phyloP scores from a whole-genome alignment of 2,329 filamentous ascomycete genomes.

The Verruconis gallopava region DNA sequence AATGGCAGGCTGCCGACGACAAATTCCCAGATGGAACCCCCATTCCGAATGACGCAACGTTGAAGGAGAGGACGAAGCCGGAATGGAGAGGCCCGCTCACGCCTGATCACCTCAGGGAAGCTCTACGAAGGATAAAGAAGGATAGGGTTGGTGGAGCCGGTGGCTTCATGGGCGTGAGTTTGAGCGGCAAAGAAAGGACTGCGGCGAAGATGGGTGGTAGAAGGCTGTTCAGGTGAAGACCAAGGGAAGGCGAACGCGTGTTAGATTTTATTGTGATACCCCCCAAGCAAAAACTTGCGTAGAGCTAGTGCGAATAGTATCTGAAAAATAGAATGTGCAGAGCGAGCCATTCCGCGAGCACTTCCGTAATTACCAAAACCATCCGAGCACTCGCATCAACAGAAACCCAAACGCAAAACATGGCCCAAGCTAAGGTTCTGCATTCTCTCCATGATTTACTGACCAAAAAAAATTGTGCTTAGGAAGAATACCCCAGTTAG shows the following conservation, averaged over 20 bases:
- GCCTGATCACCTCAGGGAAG: conserved; percentile 64
- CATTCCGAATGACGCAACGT: conserved; percentile 3
- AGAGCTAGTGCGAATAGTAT: no score
- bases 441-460: no score
- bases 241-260: neutral
- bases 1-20: conserved; percentile 49
- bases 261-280: neutral
- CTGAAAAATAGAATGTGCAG: no score
- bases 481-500: no score
- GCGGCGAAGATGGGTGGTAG: conserved; percentile 32
- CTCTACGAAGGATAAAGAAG: conserved; percentile 53
- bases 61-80: conserved; percentile 15
- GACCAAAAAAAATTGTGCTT: no score
- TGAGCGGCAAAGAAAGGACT: conserved; percentile 32
- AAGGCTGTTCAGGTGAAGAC: conserved; percentile 32
- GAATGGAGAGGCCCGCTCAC: conserved; percentile 45
- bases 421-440: no score
- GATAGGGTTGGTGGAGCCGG: conserved; percentile 49
- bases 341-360: no score
- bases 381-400: no score
- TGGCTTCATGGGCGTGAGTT: conserved; percentile 36
- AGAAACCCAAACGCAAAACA: no score
- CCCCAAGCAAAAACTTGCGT: no score
- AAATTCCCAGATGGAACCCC: conserved; percentile 22
- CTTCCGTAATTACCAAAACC: no score